A percentile compares a stretch with the other conserved stretches of the same genome.
phyloP scores from a whole-genome alignment of 352 stramenopile genomes.

The Phytophthora podocarpi region DNA sequence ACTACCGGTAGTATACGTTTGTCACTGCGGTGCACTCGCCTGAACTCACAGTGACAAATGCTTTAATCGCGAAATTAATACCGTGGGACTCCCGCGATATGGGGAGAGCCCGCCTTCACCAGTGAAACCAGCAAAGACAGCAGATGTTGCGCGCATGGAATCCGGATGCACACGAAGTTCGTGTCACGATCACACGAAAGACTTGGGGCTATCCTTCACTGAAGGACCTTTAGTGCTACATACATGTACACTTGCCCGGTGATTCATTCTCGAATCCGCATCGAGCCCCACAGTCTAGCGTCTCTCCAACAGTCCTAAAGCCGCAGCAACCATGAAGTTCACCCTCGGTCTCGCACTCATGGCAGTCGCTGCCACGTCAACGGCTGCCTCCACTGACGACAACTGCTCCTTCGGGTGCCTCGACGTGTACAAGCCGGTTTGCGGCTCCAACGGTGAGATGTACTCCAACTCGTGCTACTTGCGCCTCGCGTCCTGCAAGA shows the following conservation, averaged over 20 bases:
- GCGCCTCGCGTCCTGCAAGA: conserved; percentile 30
- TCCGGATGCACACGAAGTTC: no score
- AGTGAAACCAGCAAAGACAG: neutral
- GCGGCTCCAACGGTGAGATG: conserved; percentile 49
- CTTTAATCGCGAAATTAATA: neutral
- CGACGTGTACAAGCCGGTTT: conserved; percentile 39
- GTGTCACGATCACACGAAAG: neutral
- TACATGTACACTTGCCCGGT: no score
- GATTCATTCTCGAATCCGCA: conserved; percentile 20
- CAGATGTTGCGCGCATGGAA: no score
- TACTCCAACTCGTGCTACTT: conserved; percentile 48
- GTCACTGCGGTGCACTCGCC: no score
- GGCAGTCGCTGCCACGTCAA: neutral
- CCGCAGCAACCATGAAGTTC: conserved; percentile 24
- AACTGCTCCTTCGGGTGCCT: conserved; percentile 22
- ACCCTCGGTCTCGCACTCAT: conserved; percentile 12
- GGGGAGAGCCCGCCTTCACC: neutral
- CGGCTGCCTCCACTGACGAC: neutral
- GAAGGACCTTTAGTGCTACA: no score
- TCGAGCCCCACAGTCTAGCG: neutral
- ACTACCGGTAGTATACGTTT: no score
- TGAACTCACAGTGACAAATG: neutral
- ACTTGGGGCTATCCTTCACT: neutral
- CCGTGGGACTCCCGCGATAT: no score
- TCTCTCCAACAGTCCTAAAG: no score